Evolutionary conservation across 192 early-diverging fungal species (phyloP).

Genomic region (Martensiomyces pterosporus): DNA sequence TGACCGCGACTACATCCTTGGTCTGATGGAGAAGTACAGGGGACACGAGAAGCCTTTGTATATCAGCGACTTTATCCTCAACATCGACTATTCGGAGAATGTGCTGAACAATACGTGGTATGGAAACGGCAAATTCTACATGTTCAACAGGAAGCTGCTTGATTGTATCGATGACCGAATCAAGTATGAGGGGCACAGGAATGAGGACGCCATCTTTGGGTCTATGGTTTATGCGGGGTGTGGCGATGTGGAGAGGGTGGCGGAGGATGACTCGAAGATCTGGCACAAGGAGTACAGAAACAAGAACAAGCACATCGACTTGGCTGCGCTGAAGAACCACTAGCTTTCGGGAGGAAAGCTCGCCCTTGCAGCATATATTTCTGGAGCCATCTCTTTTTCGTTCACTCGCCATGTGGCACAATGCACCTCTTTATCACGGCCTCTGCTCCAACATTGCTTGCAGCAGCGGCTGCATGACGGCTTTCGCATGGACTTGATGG

Average conservation of each 20-base stretch:
- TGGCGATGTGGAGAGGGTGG: not conserved
- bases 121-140: constrained; percentile 6
- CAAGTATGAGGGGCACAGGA: not conserved
- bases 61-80: not conserved
- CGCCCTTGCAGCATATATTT: no score
- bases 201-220: constrained; percentile 2
- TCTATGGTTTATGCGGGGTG: not conserved
- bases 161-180: not conserved
- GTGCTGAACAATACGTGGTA: not conserved
- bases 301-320: not conserved
- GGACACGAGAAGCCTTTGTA: not conserved
- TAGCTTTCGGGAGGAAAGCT: no score
- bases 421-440: no score
- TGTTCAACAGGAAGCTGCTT: constrained; percentile 1
- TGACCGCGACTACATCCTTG: not conserved
- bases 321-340: not conserved
- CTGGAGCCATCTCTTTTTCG: no score
- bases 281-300: constrained; percentile 1
- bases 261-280: not conserved
- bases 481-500: no score
- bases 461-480: no score
- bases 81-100: not conserved
- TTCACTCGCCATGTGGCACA: no score
- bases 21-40: not conserved
- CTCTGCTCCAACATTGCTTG: no score